Conservation (phyloP, 495 filamentous ascomycete species). For the Hyaloscypha finlandica region DNA sequence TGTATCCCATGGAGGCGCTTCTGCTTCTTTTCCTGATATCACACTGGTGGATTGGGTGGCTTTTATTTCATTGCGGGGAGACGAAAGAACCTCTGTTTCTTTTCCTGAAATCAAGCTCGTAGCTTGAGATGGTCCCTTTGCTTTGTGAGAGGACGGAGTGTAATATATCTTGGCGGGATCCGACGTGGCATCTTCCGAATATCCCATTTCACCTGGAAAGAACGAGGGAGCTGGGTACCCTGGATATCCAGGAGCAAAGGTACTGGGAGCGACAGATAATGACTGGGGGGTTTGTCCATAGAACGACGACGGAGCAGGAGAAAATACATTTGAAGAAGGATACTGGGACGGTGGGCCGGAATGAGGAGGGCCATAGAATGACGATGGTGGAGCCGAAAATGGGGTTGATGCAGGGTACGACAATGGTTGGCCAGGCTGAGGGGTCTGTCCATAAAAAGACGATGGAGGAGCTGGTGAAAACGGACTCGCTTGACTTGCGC, state of each 20-base stretch:
- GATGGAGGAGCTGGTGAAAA: not conserved
- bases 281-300: not conserved
- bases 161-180: not conserved
- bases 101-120: not conserved
- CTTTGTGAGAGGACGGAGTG: not conserved
- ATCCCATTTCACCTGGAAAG: not conserved
- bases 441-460: not conserved
- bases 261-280: not conserved
- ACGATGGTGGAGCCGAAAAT: not conserved
- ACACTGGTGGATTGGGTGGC: not conserved
- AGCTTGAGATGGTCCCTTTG: not conserved
- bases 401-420: not conserved
- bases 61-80: not conserved
- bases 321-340: not conserved
- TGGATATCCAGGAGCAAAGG: not conserved
- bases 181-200: not conserved
- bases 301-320: not conserved
- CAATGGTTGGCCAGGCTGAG: no score
- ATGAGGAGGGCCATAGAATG: not conserved
- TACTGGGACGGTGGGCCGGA: not conserved
- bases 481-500: not conserved
- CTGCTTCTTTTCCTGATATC: not conserved
- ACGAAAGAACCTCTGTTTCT: not conserved
- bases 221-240: not conserved
- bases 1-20: not conserved